Conservation (phyloP, 345 rosid species). For the Passiflora organensis region DNA sequence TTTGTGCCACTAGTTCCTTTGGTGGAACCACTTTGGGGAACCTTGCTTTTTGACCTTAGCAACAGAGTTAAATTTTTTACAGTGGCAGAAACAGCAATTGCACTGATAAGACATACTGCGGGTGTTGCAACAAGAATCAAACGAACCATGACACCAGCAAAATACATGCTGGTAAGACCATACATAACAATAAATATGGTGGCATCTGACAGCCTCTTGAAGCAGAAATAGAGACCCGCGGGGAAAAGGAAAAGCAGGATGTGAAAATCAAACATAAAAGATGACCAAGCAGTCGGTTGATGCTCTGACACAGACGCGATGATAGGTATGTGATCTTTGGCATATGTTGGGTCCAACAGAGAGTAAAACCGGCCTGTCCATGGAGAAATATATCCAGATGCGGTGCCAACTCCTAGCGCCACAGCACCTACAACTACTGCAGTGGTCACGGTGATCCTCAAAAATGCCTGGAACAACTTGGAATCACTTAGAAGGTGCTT, state of each 20-base stretch:
- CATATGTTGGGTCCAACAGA: conserved; percentile 93
- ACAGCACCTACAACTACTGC: conserved; percentile 63
- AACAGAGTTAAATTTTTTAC: conserved; percentile 71
- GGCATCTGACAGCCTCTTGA: conserved; percentile 91
- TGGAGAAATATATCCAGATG: conserved; percentile 97
- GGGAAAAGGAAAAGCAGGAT: conserved; percentile 97
- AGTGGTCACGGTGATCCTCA: conserved; percentile 74
- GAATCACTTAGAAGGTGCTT: conserved; percentile 75
- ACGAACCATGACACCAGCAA: conserved; percentile 99
- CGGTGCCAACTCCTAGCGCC: conserved; percentile 84
- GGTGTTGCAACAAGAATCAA: conserved; percentile 97
- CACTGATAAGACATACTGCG: conserved; percentile 92
- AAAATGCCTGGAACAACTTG: conserved; percentile 78
- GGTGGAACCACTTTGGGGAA: conserved; percentile 47
- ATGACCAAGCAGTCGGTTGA: conserved; percentile 99
- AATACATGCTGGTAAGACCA: conserved; percentile 98
- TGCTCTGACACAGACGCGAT: conserved; percentile 99
- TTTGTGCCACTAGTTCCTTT: conserved; percentile 66
- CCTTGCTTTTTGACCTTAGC: conserved; percentile 70
- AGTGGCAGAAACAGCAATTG: conserved; percentile 95
- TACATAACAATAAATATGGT: conserved; percentile 97
- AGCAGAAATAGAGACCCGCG: conserved; percentile 97
- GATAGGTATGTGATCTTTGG: conserved; percentile 96
- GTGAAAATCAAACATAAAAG: conserved; percentile 98
- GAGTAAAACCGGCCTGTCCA: conserved; percentile 99